Evolutionary conservation across 2,329 filamentous ascomycete species (phyloP), one percentile per base, ranked within the genome.

Genomic region (Trichoderma arundinaceum): DNA sequence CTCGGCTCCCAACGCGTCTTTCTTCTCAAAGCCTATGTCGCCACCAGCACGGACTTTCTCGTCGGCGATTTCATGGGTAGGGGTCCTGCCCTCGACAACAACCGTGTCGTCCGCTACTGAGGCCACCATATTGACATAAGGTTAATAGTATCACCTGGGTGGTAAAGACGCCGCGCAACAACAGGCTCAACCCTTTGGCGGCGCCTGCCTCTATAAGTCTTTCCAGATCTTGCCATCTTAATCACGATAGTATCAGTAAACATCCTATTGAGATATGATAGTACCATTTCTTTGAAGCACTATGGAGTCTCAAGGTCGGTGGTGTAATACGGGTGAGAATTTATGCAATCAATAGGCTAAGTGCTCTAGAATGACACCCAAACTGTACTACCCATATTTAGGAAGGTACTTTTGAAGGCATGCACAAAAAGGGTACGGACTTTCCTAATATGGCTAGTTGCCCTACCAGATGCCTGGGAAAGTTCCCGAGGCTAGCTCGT

Each of bases 391-490:
- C 35, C 28, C 19, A 22, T 22, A 10, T 62, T 44, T 17, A 33
- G 38, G 35, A 7, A 52, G 59, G 59, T 41, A 62, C 59, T 62
- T 62, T 62, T 62, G 59, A 53, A 62, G 49, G 8, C 33, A 33
- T 44, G 12, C 38, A 44, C 59, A n/a, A 61, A 61, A 62, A 62
- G 7, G 49, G 59, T 19, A 52, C 48, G 59, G 59, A 44, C 48
- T 51, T 62, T 52, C 59, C 59, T n/a, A 9, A 43, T 53, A 2
- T 44, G 28, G 59, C 22, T 62, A 62, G 59, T 8, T 32, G n/a
- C 10, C n/a, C n/a, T 43, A 13, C 48, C 38, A 33, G 28, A 22
- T 10, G 38, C 22, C 44, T 33, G 33, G 59, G 32, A 62, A 62
- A 51, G 58, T 32, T 39, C 35, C 58, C 33, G 49, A 8, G 59